Evolutionary conservation across 192 early-diverging fungal species (phyloP), one percentile per base, ranked within the genome.

Genomic region (Coemansia sp.): DNA sequence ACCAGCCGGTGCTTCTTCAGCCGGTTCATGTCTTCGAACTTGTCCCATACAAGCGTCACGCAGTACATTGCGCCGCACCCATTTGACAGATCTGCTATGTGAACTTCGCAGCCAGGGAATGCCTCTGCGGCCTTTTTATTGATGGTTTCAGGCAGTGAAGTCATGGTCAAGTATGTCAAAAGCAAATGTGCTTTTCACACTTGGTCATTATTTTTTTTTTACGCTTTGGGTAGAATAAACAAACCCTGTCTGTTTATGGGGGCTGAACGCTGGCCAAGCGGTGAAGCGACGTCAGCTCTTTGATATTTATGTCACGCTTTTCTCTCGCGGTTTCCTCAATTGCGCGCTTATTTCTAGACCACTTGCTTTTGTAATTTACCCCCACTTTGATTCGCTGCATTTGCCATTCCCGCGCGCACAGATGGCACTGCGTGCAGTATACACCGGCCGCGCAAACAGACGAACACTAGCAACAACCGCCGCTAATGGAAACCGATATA

Each of bases 21-120:
- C 53, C 88, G 81, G 3, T 11, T 16, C 60, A 87, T 35, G 6
- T 82, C 87, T 53, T 88, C 75, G 76, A 98, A 97, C 32, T 69
- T 54, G 1, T 81, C 71, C 33, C 87, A 90, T 4, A 85, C 83
- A 57, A 98, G 85, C 25, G 87, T 83, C 49, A 95, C 85, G 24
- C 84, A 82, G 64, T 93, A 97, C 91, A 93, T 92, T 50, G 86
- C 85, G 19, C 95, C 95, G 69, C 95, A 98, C 3, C 95, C 95
- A 42, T 90, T 89, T 4, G 67, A 56, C 0, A 52, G 23, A 24
- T 80, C 71, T 2, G 38, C 42, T 7, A 73, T 44, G 5, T 45
- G 21, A 18, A 79, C 43, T 14, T 59, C 23, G 14, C 48, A 33
- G 29, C 29, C 27, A 21, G 16, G 8, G 22, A 70, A 54, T 21